Evolutionary conservation across 169 alveolate species (phyloP).

Genomic region (Cytauxzoon felis): DNA sequence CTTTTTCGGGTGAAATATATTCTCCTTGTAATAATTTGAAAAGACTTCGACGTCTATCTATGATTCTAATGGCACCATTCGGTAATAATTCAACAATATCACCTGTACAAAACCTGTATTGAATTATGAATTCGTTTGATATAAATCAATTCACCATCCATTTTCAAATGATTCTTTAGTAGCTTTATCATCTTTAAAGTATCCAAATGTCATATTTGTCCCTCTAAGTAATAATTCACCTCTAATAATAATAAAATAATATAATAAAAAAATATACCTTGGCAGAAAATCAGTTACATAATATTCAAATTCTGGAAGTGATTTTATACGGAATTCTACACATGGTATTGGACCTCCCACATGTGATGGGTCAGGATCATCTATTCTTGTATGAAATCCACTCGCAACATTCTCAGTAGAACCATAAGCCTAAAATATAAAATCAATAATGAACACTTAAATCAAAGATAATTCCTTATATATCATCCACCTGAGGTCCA

Average conservation of each 20-base stretch:
- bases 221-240: constrained; percentile 82
- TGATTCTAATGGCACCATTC: constrained; percentile 84
- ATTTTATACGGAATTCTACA: constrained; percentile 81
- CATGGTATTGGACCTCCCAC: constrained; percentile 89
- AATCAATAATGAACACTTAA: too few relatives aligned
- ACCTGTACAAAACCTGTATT: constrained; percentile 82
- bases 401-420: constrained; percentile 60
- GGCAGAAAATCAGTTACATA: constrained; percentile 61
- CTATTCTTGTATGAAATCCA: constrained; percentile 33
- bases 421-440: constrained; percentile 38
- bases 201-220: constrained; percentile 77
- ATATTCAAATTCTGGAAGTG: constrained; percentile 88
- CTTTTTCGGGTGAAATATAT: constrained; percentile 91
- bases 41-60: constrained; percentile 90
- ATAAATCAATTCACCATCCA: constrained; percentile 80
- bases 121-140: background rate
- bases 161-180: constrained; percentile 81
- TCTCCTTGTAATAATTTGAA: constrained; percentile 94
- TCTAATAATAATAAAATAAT: constrained; percentile 31
- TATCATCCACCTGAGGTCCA: too few relatives aligned
- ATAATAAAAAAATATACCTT: constrained; percentile 35
- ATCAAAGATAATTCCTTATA: too few relatives aligned
- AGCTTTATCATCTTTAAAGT: constrained; percentile 80
- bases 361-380: constrained; percentile 71
- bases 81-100: constrained; percentile 86